phyloP scores from a whole-genome alignment of 768 basidiomycete genomes.

The Galerina marginata region DNA sequence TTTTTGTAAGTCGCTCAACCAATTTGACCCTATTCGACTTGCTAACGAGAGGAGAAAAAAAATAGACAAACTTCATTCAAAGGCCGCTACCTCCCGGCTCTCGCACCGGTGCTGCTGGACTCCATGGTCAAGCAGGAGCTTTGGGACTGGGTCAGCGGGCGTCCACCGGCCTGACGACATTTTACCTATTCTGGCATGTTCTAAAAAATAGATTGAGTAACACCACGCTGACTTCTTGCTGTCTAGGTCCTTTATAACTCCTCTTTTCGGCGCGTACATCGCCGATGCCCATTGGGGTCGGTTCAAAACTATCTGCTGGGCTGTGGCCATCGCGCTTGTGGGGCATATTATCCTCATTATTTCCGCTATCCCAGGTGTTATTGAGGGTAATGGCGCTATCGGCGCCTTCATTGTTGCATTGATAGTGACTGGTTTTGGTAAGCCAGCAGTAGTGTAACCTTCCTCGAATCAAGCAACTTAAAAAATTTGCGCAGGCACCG shows the following conservation, averaged over 20 bases:
- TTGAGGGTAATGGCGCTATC: constrained; percentile 56
- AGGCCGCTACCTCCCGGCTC: constrained; percentile 69
- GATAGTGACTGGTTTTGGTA: constrained; percentile 60
- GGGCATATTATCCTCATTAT: constrained; percentile 69
- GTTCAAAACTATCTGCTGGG: constrained; percentile 73
- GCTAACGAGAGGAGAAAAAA: not conserved
- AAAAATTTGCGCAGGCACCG: constrained; percentile 49
- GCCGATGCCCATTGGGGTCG: constrained; percentile 77
- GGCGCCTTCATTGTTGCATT: constrained; percentile 64
- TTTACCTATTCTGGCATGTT: constrained; percentile 71
- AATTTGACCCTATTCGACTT: not conserved
- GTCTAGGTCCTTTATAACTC: constrained; percentile 65
- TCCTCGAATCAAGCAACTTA: constrained; percentile 14
- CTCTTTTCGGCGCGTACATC: constrained; percentile 72
- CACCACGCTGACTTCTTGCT: not conserved
- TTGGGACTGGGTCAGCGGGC: constrained; percentile 70
- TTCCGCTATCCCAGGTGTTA: constrained; percentile 69
- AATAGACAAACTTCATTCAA: constrained; percentile 77
- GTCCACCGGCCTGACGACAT: constrained; percentile 73
- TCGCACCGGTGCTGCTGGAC: constrained; percentile 64
- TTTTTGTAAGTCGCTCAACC: constrained; percentile 43
- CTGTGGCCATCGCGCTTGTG: constrained; percentile 69
- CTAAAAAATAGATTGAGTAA: not conserved
- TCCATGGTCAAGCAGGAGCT: constrained; percentile 66
- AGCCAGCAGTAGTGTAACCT: not conserved